Evolutionary conservation across 2,329 filamentous ascomycete genomes (phyloP), one percentile per base, ranked within the genome.

Genomic region (Beauveria rudraprayagi): DNA sequence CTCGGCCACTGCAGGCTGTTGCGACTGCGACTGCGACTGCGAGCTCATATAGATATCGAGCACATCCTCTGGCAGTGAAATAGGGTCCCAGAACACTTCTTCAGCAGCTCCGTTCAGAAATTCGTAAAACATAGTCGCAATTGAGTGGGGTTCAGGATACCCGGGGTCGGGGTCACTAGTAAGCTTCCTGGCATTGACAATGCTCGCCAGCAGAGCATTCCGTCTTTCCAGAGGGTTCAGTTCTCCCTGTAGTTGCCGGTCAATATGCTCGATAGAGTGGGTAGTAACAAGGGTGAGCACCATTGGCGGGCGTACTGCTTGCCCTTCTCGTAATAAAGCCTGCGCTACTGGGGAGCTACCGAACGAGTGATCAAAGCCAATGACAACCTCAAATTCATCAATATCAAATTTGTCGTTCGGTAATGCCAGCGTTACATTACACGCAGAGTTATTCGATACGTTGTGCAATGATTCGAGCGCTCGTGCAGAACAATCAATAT

Each of bases 191-290:
- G 76, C 70, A 44, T 69, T 67, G 2, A 75, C 72, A 16, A 76
- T 72, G 9, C 64, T 73, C 59, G 67, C 76, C 28, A 79, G 65
- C 1, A 80, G 70, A 2, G 76, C 73, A 56, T 77, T 81, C 62
- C 78, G 81, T 17, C 78, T 75, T 64, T 84, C 80, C 6, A 82
- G 60, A 0, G 68, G 63, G 2, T 73, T 69, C 17, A 73, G 62
- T 5, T 70, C 65, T 7, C 66, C 64, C 1, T 74, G 72, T 28
- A 84, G 70, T 17, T 77, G 73, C 54, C 80, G 70, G 61, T 79
- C 78, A 47, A 85, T 75, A 62, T 86, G 83, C 67, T 86, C 82
- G 43, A 85, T 76, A 1, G 82, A 81, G 64, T 80, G 77, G 2
- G 75, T 77, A 6, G 76, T 79, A 5, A 80, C 77, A 5, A 85